Percentiles rank a stretch among this genome's conserved stretches.
Conservation (phyloP, 164 flowering plant species). For the Umbilicus rupestris region DNA sequence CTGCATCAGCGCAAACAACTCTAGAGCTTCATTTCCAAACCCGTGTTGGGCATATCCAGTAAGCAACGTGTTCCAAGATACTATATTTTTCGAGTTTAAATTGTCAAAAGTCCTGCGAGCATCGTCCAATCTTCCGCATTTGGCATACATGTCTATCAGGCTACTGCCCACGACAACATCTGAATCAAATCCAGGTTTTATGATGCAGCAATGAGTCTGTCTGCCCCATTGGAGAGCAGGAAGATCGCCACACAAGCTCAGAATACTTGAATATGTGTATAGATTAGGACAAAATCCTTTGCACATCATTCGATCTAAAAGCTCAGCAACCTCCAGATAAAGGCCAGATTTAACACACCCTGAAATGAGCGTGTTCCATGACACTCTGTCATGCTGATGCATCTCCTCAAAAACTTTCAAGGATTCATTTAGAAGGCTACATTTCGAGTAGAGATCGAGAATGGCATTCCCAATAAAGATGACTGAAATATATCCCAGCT, state of each 20-base stretch:
- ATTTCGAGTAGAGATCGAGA: conserved; percentile 30
- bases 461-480: conserved; percentile 28
- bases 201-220: conserved; percentile 28
- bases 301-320: conserved; percentile 19
- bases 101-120: conserved; percentile 24
- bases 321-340: conserved; percentile 17
- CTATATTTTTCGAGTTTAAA: conserved; percentile 21
- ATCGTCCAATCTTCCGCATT: conserved; percentile 28
- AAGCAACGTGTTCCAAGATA: conserved; percentile 40
- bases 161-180: conserved; percentile 33
- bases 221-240: conserved; percentile 36
- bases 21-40: conserved; percentile 30
- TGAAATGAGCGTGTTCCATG: conserved; percentile 31
- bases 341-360: conserved; percentile 21
- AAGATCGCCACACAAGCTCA: conserved; percentile 29
- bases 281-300: conserved; percentile 19
- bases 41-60: conserved; percentile 43
- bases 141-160: conserved; percentile 44
- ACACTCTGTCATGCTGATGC: conserved; percentile 21
- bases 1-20: conserved; percentile 23
- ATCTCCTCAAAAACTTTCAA: conserved; percentile 23
- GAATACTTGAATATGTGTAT: conserved; percentile 32
- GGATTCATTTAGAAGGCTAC: conserved; percentile 21
- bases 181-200: conserved; percentile 26
- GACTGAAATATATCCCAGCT: conserved; percentile 20